A percentile compares a stretch with the other conserved stretches of the same genome.
These are phyloP conservation scores for Nicotiana tomentosiformis DNA, from an alignment of 257 asterid genomes.

Conservation along the genomic window DNA sequence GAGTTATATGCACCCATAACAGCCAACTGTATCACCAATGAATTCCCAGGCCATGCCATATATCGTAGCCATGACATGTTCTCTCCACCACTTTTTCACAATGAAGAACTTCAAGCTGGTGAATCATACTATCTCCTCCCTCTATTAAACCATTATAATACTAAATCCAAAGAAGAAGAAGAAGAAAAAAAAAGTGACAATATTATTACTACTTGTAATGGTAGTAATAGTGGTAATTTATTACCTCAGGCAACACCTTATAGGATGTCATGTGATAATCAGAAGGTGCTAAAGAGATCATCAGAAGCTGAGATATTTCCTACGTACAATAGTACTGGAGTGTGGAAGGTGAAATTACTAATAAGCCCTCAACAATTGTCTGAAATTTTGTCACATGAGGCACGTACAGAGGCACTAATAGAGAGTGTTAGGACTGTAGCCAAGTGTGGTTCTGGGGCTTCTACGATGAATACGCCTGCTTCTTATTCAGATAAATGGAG, in stretches of 20 bases:
- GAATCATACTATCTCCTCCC: constrained; percentile 44
- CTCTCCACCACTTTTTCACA: constrained; percentile 36
- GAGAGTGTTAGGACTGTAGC: constrained; percentile 53
- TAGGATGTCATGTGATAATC: constrained; percentile 37
- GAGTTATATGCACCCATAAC: constrained; percentile 52
- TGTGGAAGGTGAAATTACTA: constrained; percentile 55
- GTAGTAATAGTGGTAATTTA: background rate
- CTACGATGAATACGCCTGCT: constrained; percentile 10
- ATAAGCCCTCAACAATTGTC: constrained; percentile 47
- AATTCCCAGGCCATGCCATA: constrained; percentile 46
- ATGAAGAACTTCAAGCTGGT: constrained; percentile 33
- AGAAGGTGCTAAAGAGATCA: constrained; percentile 15
- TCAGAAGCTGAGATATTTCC: constrained; percentile 26
- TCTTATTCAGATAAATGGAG: constrained; percentile 34
- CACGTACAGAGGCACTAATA: constrained; percentile 46
- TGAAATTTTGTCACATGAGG: constrained; percentile 51
- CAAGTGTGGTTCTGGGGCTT: constrained; percentile 26
- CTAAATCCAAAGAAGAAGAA: background rate
- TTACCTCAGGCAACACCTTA: constrained; percentile 11
- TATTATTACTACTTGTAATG: background rate
- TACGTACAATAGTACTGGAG: constrained; percentile 28
- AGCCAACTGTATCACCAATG: constrained; percentile 46
- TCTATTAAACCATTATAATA: background rate
- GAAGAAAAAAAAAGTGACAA: background rate
- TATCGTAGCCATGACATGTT: constrained; percentile 27